Conservation (phyloP, 768 basidiomycete genomes). For the Fistulinella prunicolor region DNA sequence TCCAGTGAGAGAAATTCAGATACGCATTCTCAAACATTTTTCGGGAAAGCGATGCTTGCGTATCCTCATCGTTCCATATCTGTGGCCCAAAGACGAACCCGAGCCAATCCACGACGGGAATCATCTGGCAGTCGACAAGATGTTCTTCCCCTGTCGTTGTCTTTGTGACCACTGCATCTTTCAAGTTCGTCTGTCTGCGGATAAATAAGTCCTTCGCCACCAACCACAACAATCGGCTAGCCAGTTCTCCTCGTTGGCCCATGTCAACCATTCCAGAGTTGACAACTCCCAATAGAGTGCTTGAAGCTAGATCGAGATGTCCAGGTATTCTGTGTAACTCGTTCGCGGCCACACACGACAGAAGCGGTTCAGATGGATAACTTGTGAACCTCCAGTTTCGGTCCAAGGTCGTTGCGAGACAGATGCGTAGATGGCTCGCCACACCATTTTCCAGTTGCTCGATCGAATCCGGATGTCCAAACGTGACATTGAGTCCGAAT, state of each 20-base stretch:
- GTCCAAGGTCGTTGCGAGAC: neutral
- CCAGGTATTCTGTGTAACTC: neutral
- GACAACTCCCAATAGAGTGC: neutral
- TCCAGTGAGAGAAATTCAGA: neutral
- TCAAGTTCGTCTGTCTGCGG: neutral
- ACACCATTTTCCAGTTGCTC: neutral
- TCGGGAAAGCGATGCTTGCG: neutral
- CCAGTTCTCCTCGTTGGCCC: neutral
- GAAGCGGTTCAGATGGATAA: slow-evolving; percentile 9
- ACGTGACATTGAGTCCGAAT: slow-evolving; percentile 1
- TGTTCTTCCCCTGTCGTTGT: neutral
- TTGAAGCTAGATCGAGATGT: too few relatives aligned
- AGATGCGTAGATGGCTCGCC: slow-evolving; percentile 7
- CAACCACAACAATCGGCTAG: neutral
- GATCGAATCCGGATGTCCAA: neutral
- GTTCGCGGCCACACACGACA: slow-evolving; percentile 3
- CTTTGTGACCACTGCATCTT: neutral
- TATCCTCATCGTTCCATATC: neutral
- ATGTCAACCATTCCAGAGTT: neutral
- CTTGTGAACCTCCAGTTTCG: slow-evolving; percentile 4
- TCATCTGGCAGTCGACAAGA: slow-evolving; percentile 5
- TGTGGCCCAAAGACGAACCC: slow-evolving; percentile 5
- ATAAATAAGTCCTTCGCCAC: neutral
- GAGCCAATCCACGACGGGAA: slow-evolving; percentile 1
- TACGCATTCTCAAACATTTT: neutral